Percentiles rank a stretch among this genome's conserved stretches.
These are phyloP conservation scores for Monilinia laxa DNA, from an alignment of 2,329 filamentous ascomycete species.

Conservation along the genomic window DNA sequence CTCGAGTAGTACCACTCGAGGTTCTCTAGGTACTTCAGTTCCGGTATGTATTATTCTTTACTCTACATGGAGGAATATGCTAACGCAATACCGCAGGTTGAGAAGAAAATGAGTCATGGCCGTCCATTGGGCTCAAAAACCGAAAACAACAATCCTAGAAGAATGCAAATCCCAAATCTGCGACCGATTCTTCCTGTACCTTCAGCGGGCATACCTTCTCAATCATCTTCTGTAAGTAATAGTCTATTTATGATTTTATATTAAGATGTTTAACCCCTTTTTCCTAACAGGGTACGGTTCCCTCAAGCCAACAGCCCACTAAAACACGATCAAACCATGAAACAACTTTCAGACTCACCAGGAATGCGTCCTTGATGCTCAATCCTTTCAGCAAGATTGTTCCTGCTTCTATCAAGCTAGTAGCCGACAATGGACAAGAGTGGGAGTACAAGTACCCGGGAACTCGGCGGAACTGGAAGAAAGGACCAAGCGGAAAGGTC, in stretches of 20 bases:
- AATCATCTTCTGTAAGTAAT: not conserved
- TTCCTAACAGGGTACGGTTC: not conserved
- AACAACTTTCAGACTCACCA: slow-evolving; percentile 1
- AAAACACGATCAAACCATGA: not conserved
- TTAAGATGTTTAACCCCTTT: not conserved
- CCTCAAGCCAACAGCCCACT: not conserved
- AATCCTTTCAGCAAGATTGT: slow-evolving; percentile 12
- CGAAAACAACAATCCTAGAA: not conserved
- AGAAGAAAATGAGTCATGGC: not conserved
- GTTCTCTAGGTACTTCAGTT: not conserved
- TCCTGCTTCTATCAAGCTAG: not conserved
- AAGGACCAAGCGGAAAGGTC: not conserved
- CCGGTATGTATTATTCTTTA: not conserved
- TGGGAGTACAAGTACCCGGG: slow-evolving; percentile 16
- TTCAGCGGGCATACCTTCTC: no score
- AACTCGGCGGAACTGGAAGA: not conserved
- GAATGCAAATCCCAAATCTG: not conserved
- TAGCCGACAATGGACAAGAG: not conserved
- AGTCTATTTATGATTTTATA: no score
- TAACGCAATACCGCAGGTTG: not conserved
- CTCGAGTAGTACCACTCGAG: not conserved
- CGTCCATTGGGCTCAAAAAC: not conserved
- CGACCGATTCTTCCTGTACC: not conserved
- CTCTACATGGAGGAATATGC: not conserved
- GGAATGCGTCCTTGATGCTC: not conserved